Evolutionary conservation across 352 stramenopile genomes (phyloP), one percentile per base, ranked within the genome.

Genomic region (Pythium diclinum): DNA sequence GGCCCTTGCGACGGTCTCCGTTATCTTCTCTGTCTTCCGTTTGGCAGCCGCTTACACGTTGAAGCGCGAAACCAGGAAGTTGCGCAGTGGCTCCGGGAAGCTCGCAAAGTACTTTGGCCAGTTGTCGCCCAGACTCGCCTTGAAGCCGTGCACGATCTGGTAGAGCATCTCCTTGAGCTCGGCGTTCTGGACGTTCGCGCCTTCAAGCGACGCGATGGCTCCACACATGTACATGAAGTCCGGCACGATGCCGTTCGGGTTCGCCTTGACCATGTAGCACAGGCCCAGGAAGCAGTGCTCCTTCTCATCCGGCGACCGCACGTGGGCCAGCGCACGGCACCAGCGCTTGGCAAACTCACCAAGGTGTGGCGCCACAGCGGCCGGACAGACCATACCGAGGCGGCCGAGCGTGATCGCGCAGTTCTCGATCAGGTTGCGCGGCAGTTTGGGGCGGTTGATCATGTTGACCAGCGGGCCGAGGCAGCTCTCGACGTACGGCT

Each of bases 141-240:
- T 96, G 74, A 96, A 96, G 59, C 86, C 85, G 57, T 94, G 87
- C 48, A 96, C 78, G 63, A 96, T 94, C 65, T 94, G 85, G 63
- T 87, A 91, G 19, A 96, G 68, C 85, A 94, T 93, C 40, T 94
- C 85, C 71, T 82, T 88, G 7, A 96, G 73, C 71, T 94, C 83
- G 0, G 75, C 49, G 68, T 91, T 85, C 65, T 90, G 74, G 42
- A 94, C 86, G 46, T 82, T 76, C 65, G 89, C 81, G 57, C 84
- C 84, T 59, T 95, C 85, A 14, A 95, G 77, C 68, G 87, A 96
- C 63, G 87, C 87, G 54, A 96, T 91, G 11, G 87, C 87, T 61
- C 86, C 86, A 51, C 85, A 94, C 83, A 96, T 92, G 73, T 91
- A 93, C 85, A 96, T 94, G 58, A 96, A 96, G 55, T 96, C 85